Conservation (phyloP, 257 asterid species). For the Verbascum thapsus region DNA sequence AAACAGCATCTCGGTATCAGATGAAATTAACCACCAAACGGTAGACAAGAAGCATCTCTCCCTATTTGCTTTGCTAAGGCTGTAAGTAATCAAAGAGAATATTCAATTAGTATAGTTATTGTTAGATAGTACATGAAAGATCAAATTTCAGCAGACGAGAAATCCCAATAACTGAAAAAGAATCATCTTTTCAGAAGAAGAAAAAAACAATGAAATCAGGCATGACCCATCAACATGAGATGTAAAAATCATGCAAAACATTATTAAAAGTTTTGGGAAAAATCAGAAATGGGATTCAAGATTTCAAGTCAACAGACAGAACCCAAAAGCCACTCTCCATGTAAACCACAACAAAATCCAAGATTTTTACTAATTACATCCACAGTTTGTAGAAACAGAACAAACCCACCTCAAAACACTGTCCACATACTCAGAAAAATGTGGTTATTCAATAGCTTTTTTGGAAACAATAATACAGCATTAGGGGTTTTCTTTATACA, state of each 20-base stretch:
- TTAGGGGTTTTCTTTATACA: not conserved
- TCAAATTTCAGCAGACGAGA: constrained; percentile 41
- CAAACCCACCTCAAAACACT: constrained; percentile 35
- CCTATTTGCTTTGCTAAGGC: constrained; percentile 36
- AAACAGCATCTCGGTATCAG: constrained; percentile 83
- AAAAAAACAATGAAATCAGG: constrained; percentile 34
- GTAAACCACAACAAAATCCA: constrained; percentile 53
- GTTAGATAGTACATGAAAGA: constrained; percentile 22
- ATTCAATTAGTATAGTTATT: constrained; percentile 26
- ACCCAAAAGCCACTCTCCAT: constrained; percentile 73
- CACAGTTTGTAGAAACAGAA: constrained; percentile 32
- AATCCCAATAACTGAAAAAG: constrained; percentile 49
- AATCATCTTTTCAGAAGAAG: constrained; percentile 43
- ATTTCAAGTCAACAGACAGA: constrained; percentile 45
- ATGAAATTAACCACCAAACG: constrained; percentile 56
- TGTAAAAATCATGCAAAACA: constrained; percentile 35
- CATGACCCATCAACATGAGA: constrained; percentile 37
- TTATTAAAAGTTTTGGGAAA: not conserved
- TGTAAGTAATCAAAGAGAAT: constrained; percentile 33
- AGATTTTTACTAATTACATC: constrained; percentile 29
- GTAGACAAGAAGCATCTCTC: constrained; percentile 84
- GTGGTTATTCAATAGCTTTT: constrained; percentile 20
- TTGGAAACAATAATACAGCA: constrained; percentile 9
- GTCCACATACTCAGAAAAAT: constrained; percentile 14
- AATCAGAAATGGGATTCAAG: not conserved